phyloP scores from a whole-genome alignment of 306 rosid genomes.

The Leucaena leucocephala region DNA sequence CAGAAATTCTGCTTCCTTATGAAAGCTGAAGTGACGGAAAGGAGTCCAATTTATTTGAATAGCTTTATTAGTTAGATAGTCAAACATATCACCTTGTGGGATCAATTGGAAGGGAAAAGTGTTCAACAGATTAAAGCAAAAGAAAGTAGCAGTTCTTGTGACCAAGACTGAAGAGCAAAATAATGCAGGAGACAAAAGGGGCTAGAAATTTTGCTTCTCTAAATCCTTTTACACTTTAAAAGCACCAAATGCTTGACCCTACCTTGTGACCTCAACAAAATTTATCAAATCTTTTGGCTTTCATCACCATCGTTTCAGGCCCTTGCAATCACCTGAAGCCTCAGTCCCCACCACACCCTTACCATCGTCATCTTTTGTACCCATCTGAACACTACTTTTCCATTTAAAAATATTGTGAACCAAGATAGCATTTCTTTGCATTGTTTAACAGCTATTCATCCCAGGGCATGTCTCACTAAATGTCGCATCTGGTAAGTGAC shows the following conservation, averaged over 20 bases:
- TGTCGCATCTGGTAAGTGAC: background rate
- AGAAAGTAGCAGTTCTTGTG: slow-evolving; percentile 28
- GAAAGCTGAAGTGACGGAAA: slow-evolving; percentile 21
- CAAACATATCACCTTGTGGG: slow-evolving; percentile 50
- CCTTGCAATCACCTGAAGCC: slow-evolving; percentile 18
- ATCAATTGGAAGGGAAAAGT: slow-evolving; percentile 40
- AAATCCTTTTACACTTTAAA: slow-evolving; percentile 40
- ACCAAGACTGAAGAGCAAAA: slow-evolving; percentile 36
- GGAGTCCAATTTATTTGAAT: slow-evolving; percentile 37
- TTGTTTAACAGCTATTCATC: background rate
- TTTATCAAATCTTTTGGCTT: slow-evolving; percentile 8
- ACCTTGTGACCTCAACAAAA: slow-evolving; percentile 29
- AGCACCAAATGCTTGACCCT: slow-evolving; percentile 27
- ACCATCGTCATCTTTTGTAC: slow-evolving; percentile 2
- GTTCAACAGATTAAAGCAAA: slow-evolving; percentile 37
- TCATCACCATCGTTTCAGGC: slow-evolving; percentile 4
- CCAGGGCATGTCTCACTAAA: background rate
- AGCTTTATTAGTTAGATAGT: slow-evolving; percentile 44
- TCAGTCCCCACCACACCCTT: slow-evolving; percentile 7
- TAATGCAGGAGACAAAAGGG: slow-evolving; percentile 35
- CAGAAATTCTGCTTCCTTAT: slow-evolving; percentile 20
- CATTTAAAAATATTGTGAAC: background rate
- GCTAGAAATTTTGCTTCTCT: slow-evolving; percentile 32
- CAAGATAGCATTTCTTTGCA: slow-evolving; percentile 4
- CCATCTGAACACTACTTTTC: background rate